Evolutionary conservation across 1,139 yeast species (phyloP), one percentile per base, ranked within the genome.

Genomic region (Kodamaea suecica): DNA sequence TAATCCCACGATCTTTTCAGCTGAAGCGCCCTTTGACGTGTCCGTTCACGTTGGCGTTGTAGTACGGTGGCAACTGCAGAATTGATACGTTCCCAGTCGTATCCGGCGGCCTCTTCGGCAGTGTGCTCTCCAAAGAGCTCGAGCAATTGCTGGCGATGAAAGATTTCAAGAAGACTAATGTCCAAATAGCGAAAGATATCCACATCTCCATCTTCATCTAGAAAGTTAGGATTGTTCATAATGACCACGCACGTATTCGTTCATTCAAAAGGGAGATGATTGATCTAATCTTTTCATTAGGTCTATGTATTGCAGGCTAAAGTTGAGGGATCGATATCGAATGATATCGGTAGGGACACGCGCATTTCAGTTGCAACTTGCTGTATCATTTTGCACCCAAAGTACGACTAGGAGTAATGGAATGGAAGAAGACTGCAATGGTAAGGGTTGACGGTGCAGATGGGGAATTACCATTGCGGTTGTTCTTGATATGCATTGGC

Each of bases 161-260:
- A 52, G 7, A 55, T 31, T 29, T 56, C 60, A 4, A 50, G 32
- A 4, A 57, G 43, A 6, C 50, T 52, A 9, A 47, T 39, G 34
- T 57, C 61, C 19, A 57, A 39, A 32, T 55, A 52, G 27, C 45
- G 41, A 34, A 56, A 55, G 21, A 54, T 48, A 40, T 57, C 59
- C 7, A 36, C 39, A 32, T 35, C 29, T 10, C 38, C 38, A 17
- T 36, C 28, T 17, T 36, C 39, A 27, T 36, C 39, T 5, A 26
- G 11, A 24, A 29, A 33, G 23, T 36, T 33, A 5, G 39, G 36
- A 19, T 19, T 6, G 8, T 19, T 9, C 21, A 19, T 19, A 9
- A 19, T 19, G 6, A n/a, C n/a, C n/a, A 21, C 24, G 10, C 24
- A 21, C 24, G 24, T n/a, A n/a, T n/a, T n/a, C n/a, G n/a, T n/a